Base-by-base conservation (phyloP, 2,329 filamentous ascomycete species). In the Leptographium lundbergii region DNA sequence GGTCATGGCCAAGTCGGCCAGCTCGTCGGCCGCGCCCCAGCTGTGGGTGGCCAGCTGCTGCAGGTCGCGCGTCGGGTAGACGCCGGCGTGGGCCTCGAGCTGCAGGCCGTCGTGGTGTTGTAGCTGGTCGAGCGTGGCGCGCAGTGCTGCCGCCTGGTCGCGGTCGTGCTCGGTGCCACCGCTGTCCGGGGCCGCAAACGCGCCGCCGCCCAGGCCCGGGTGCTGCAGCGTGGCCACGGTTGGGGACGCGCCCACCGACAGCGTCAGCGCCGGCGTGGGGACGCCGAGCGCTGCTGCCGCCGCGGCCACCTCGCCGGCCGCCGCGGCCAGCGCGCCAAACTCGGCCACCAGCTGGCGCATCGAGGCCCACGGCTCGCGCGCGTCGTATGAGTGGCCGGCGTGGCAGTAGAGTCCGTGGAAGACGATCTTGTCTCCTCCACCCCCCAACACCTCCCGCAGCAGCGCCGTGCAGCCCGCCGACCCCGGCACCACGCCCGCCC, bases 21-120 rank as follows among this genome's bases (percentile, higher is more conserved):
- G 6, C 55, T 57, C 42, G 42, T 6, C 27, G 19, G 27, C 6
- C 1, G 55, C 55, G n/a, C 45, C 76, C 56, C 72, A 67, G 4
- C 87, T 84, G 65, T 86, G 81, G 0, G 88, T 89, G 1, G 87
- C 84, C 2, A 92, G 75, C 69, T 94, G 89, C 69, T 94, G 89
- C 65, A 91, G 75, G 69, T 94, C 89, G 10, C 92, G 78, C 3
- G 84, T 76, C 0, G 88, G 82, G 67, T 91, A 92, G 2, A 89
- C 86, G 34, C 87, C 88, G 0, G 88, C 87, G 68, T 91, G 88
- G 2, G 90, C 74, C 68, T 91, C 88, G 29, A 90, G 75, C 4
- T 67, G 70, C 56, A 78, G 19, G 39, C 36, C 73, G 5, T 69
- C 66, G 58, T 63, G 67, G 58, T 63, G 67, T 57, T 66, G 73